Conservation (phyloP, 176 grass and related monocot species). For the Oryza nivara region DNA sequence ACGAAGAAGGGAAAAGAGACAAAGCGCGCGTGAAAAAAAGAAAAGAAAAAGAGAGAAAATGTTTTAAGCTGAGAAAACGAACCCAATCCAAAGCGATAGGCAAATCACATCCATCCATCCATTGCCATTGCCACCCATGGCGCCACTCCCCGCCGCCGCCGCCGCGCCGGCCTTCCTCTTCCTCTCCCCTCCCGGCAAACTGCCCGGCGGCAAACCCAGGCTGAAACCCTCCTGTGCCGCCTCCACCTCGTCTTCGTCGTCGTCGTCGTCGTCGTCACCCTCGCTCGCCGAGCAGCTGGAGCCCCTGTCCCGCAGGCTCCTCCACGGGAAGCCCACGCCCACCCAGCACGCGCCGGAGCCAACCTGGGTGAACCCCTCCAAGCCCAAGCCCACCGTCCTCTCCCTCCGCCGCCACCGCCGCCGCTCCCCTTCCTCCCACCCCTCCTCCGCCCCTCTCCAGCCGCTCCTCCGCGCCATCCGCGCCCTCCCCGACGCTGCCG, state of each 20-base stretch:
- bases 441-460: constrained; percentile 39
- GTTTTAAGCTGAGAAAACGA: too few species aligned
- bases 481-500: constrained; percentile 48
- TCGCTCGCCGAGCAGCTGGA: constrained; percentile 81
- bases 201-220: constrained; percentile 9
- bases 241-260: background rate
- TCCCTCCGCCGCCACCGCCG: constrained; percentile 70
- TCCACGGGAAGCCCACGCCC: constrained; percentile 53
- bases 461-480: constrained; percentile 57
- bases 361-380: constrained; percentile 80
- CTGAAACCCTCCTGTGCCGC: constrained; percentile 16
- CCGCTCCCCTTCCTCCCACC: constrained; percentile 47
- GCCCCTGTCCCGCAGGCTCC: constrained; percentile 69
- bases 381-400: constrained; percentile 71
- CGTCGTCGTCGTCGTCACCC: constrained; percentile 11
- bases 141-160: constrained; percentile 37
- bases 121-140: constrained; percentile 28
- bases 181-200: constrained; percentile 29
- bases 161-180: constrained; percentile 54
- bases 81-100: too few species aligned
- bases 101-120: background rate
- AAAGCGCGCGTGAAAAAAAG: too few species aligned
- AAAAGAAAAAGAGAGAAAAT: too few species aligned
- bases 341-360: constrained; percentile 44
- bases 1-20: background rate